Percentiles rank a stretch among this genome's conserved stretches.
These are phyloP conservation scores for Claviceps sorghi DNA, from an alignment of 2,329 filamentous ascomycete genomes.

Conservation along the genomic window DNA sequence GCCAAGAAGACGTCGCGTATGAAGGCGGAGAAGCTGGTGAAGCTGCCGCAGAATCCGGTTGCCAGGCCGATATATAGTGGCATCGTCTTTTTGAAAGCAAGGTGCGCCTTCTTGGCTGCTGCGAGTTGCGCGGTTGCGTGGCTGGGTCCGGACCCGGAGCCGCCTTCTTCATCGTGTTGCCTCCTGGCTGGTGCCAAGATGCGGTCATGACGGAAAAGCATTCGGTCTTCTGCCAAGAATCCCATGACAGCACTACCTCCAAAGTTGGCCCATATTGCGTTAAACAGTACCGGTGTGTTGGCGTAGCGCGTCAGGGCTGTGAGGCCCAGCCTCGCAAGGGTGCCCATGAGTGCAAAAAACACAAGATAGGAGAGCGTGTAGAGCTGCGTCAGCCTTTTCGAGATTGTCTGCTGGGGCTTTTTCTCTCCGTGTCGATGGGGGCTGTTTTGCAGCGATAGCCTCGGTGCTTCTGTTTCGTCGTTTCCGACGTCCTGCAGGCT, in stretches of 20 bases:
- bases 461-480: constrained; percentile 6
- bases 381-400: constrained; percentile 39
- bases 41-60: constrained; percentile 77
- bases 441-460: constrained; percentile 6
- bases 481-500: constrained; percentile 8
- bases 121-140: constrained; percentile 20
- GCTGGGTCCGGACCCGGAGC: constrained; percentile 6
- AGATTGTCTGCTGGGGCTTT: constrained; percentile 18
- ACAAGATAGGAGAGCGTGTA: constrained; percentile 72
- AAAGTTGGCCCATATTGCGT: constrained; percentile 78
- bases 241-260: constrained; percentile 71
- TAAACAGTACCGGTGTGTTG: constrained; percentile 58
- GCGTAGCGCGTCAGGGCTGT: constrained; percentile 68
- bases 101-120: constrained; percentile 41
- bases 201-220: constrained; percentile 46
- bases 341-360: constrained; percentile 74
- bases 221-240: constrained; percentile 66
- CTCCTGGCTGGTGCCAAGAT: constrained; percentile 17
- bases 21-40: constrained; percentile 82
- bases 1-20: constrained; percentile 68
- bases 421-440: constrained; percentile 1
- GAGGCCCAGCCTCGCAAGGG: constrained; percentile 67
- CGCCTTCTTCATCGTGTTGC: constrained; percentile 24
- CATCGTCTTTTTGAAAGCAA: constrained; percentile 64
- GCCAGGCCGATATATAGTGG: constrained; percentile 77